Evolutionary conservation across 108 stramenopile genomes (phyloP).

Genomic region (Fistulifera pelliculosa): DNA sequence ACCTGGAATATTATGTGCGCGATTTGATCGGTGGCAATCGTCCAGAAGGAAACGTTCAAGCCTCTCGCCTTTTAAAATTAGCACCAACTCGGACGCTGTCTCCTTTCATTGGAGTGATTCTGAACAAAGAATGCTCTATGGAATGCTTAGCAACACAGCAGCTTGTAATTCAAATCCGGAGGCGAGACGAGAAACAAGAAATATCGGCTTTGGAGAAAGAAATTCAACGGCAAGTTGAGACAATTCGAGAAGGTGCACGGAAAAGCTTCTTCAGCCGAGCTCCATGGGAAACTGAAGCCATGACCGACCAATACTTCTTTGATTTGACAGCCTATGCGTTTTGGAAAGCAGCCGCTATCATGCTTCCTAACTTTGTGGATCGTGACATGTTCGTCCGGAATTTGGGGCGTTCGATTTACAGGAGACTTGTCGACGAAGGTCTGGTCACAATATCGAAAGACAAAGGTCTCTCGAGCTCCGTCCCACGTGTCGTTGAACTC

Average conservation of each 20-base stretch:
- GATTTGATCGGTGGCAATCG: conserved; percentile 68
- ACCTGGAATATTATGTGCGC: conserved; percentile 77
- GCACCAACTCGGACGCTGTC: conserved; percentile 47
- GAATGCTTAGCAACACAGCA: conserved; percentile 22
- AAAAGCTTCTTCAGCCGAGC: conserved; percentile 37
- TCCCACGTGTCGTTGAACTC: conserved; percentile 36
- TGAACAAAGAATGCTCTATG: conserved; percentile 32
- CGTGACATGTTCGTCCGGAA: conserved; percentile 55
- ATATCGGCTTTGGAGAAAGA: conserved; percentile 17
- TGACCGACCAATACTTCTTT: conserved; percentile 74
- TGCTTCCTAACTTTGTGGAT: conserved; percentile 40
- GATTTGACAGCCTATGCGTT: conserved; percentile 69
- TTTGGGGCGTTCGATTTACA: conserved; percentile 29
- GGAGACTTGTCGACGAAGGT: conserved; percentile 4
- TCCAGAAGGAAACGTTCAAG: conserved; percentile 49
- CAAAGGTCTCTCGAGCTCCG: conserved; percentile 25
- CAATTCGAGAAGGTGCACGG: conserved; percentile 8
- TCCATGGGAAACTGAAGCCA: conserved; percentile 44
- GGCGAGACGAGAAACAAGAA: conserved; percentile 7
- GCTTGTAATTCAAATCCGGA: conserved; percentile 9
- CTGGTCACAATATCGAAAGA: neutral
- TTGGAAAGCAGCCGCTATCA: conserved; percentile 62
- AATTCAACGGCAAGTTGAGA: no score
- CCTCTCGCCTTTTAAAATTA: conserved; percentile 33
- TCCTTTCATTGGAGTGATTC: conserved; percentile 35